phyloP scores from a whole-genome alignment of 2,329 filamentous ascomycete genomes.

The Helotiales sp. region DNA sequence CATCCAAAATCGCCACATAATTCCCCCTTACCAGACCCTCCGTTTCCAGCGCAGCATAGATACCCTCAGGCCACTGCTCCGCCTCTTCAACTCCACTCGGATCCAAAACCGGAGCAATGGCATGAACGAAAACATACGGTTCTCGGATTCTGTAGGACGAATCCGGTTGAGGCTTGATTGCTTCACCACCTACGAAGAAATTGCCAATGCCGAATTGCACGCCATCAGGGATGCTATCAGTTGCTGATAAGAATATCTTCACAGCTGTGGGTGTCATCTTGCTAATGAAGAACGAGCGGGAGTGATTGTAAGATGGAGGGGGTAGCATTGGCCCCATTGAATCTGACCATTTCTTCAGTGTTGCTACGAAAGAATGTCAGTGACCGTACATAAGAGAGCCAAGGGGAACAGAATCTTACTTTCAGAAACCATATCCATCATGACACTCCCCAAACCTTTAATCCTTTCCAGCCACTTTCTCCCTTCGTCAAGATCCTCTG shows the following conservation, averaged over 20 bases:
- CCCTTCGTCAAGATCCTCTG: neutral
- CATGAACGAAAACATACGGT: neutral
- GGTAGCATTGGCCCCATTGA: neutral
- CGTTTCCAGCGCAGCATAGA: neutral
- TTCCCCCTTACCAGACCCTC: neutral
- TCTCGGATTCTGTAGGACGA: neutral
- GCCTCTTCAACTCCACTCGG: neutral
- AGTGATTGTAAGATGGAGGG: neutral
- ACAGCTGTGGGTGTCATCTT: constrained; percentile 1
- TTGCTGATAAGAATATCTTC: neutral
- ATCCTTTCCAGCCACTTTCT: neutral
- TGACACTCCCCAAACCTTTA: neutral
- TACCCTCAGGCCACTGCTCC: neutral
- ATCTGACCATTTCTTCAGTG: neutral
- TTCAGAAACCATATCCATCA: constrained; percentile 6
- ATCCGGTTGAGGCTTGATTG: neutral
- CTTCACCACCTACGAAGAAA: neutral
- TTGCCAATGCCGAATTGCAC: neutral
- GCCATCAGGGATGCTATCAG: neutral
- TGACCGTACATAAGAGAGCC: neutral
- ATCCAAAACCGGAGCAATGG: neutral
- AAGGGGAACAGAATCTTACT: neutral
- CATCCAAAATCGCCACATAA: neutral
- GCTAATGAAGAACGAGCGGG: neutral
- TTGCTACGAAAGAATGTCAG: neutral